Conservation (phyloP, 352 stramenopile species). For the Phytophthora ohioensis region DNA sequence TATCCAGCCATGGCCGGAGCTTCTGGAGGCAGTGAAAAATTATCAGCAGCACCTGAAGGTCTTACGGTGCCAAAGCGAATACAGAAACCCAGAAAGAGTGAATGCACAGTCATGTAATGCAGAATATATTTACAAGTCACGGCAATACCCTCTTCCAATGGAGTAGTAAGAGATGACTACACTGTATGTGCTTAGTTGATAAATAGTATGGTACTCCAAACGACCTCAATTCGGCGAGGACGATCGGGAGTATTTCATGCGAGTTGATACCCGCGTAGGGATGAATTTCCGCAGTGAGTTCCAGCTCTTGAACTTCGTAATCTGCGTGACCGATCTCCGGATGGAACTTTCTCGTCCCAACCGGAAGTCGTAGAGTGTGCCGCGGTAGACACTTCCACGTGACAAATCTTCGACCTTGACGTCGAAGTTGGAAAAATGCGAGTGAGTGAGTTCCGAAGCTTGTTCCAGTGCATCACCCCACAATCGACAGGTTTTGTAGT, state of each 20-base stretch:
- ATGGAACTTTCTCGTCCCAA: conserved; percentile 30
- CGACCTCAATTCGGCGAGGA: conserved; percentile 25
- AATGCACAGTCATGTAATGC: conserved; percentile 33
- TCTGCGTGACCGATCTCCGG: conserved; percentile 37
- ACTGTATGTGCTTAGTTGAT: conserved; percentile 9
- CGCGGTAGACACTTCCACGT: conserved; percentile 70
- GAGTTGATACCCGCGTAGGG: conserved; percentile 35
- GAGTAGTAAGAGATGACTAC: conserved; percentile 6
- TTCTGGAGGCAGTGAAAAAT: background rate
- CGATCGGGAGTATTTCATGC: conserved; percentile 38
- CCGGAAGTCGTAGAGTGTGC: conserved; percentile 63
- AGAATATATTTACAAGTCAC: conserved; percentile 22
- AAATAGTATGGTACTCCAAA: conserved; percentile 23
- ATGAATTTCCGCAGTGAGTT: conserved; percentile 40
- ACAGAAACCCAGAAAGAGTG: conserved; percentile 37
- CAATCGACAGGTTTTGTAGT: conserved; percentile 31
- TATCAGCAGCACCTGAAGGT: background rate
- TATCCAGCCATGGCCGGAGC: conserved; percentile 9
- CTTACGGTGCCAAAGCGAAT: conserved; percentile 25
- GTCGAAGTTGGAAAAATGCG: conserved; percentile 71
- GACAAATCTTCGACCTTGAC: conserved; percentile 71
- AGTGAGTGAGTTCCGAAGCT: conserved; percentile 61
- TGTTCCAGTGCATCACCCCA: conserved; percentile 70
- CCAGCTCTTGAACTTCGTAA: conserved; percentile 55
- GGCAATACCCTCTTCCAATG: conserved; percentile 25